Evolutionary conservation across 768 basidiomycete species (phyloP).

Genomic region (Phylloporus sp.): DNA sequence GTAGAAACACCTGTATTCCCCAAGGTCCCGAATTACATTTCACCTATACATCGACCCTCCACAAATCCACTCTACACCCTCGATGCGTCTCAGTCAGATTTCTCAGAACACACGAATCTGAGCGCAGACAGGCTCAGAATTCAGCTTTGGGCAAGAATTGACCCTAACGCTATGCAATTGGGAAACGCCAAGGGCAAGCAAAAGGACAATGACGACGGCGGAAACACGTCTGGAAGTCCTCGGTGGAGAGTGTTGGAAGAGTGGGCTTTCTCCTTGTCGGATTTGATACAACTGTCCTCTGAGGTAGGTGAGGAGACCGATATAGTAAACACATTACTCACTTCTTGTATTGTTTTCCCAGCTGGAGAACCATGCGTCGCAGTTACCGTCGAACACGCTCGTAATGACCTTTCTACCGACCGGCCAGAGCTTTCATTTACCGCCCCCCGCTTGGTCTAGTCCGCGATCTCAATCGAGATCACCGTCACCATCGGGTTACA

Average conservation of each 20-base stretch:
- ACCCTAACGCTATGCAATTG: slow-evolving; percentile 4
- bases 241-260: slow-evolving; percentile 65
- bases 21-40: slow-evolving; percentile 63
- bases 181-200: slow-evolving; percentile 45
- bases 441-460: slow-evolving; percentile 31
- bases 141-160: slow-evolving; percentile 55
- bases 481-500: slow-evolving; percentile 64
- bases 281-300: slow-evolving; percentile 54
- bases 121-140: slow-evolving; percentile 50
- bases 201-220: slow-evolving; percentile 29
- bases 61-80: slow-evolving; percentile 75
- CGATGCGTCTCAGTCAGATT: slow-evolving; percentile 51
- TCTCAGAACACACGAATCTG: slow-evolving; percentile 52
- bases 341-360: slow-evolving; percentile 13
- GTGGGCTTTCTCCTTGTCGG: slow-evolving; percentile 61
- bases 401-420: slow-evolving; percentile 62
- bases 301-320: slow-evolving; percentile 46
- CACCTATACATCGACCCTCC: slow-evolving; percentile 75
- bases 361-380: slow-evolving; percentile 38
- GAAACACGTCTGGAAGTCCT: slow-evolving; percentile 17
- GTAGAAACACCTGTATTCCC: slow-evolving; percentile 11
- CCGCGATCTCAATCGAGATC: slow-evolving; percentile 35
- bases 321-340: slow-evolving; percentile 10
- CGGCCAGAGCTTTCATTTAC: slow-evolving; percentile 57
- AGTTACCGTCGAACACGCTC: slow-evolving; percentile 71